These are phyloP conservation scores for Mallotus japonicus DNA, from an alignment of 441 rosid genomes.

Conservation along the genomic window DNA sequence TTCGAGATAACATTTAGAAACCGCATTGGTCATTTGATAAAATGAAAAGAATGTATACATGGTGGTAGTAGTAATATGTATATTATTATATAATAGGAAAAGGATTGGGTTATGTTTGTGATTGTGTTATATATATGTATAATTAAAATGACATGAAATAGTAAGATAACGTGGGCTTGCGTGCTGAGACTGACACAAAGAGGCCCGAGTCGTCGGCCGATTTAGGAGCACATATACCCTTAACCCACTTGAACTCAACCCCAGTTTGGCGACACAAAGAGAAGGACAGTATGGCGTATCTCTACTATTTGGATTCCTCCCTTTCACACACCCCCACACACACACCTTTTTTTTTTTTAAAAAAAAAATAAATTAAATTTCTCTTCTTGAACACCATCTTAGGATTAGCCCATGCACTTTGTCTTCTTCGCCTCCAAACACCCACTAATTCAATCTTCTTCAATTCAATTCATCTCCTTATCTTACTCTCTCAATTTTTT, in stretches of 20 bases:
- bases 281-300: slow-evolving; percentile 39
- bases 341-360: too few relatives aligned
- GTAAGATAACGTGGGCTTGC: slow-evolving; percentile 45
- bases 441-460: neutral
- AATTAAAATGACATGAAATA: slow-evolving; percentile 28
- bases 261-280: slow-evolving; percentile 34
- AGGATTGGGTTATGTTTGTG: neutral
- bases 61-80: too few relatives aligned
- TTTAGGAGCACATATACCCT: slow-evolving; percentile 34
- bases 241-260: slow-evolving; percentile 50
- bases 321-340: slow-evolving; percentile 2
- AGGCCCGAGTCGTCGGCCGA: slow-evolving; percentile 38
- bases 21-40: neutral
- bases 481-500: neutral
- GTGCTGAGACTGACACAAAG: slow-evolving; percentile 41
- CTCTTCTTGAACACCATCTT: too few relatives aligned
- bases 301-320: slow-evolving; percentile 14
- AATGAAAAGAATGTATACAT: neutral
- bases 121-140: too few relatives aligned
- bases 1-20: neutral
- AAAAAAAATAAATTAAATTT: neutral
- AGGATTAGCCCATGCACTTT: slow-evolving; percentile 33
- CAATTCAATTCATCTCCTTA: neutral
- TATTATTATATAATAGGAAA: too few relatives aligned
- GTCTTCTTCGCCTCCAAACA: slow-evolving; percentile 21